Conservation (phyloP, 2,329 filamentous ascomycete species). For the Pyricularia grisea region DNA sequence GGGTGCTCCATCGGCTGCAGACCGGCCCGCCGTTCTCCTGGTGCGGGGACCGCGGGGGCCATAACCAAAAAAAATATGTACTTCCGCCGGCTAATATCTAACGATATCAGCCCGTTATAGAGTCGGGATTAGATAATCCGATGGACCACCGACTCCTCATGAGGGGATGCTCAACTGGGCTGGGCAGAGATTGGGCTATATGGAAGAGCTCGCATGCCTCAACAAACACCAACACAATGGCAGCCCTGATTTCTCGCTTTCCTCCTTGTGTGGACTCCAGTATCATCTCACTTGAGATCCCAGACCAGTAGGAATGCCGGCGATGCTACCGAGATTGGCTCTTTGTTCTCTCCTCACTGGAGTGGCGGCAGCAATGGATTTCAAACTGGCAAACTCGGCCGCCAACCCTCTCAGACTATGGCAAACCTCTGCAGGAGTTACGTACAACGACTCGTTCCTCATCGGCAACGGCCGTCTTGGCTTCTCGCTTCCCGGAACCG, state of each 20-base stretch:
- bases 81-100: not conserved
- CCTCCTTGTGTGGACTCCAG: not conserved
- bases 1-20: not conserved
- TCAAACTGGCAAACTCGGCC: not conserved
- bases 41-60: too few relatives aligned
- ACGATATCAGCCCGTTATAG: not conserved
- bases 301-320: not conserved
- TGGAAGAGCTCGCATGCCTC: not conserved
- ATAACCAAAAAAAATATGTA: not conserved
- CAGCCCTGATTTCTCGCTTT: not conserved
- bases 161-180: not conserved
- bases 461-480: conserved; percentile 30
- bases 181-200: not conserved
- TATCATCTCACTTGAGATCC: not conserved
- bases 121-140: not conserved
- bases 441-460: conserved; percentile 25
- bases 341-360: not conserved
- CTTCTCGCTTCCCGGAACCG: conserved; percentile 27
- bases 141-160: not conserved
- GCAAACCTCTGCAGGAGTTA: not conserved
- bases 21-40: not conserved
- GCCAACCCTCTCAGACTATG: not conserved
- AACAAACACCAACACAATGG: not conserved
- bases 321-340: not conserved
- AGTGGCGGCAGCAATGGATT: not conserved